Evolutionary conservation across 805 yeast genomes (phyloP).

Genomic region (Barnettozyma pratensis): DNA sequence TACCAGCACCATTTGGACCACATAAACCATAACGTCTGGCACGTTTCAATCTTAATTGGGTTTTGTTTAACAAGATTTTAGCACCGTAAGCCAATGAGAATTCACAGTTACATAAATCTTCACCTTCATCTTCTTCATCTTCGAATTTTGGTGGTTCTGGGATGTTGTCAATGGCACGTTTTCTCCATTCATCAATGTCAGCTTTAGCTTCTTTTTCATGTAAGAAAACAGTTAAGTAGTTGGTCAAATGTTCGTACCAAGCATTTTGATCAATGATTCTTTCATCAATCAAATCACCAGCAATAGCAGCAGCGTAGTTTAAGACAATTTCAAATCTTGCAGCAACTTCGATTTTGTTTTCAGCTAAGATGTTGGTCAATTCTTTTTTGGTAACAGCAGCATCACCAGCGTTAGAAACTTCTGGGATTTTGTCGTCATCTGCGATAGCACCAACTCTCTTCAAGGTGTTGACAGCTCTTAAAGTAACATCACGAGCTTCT

Average conservation of each 20-base stretch:
- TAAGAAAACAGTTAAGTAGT: conserved; percentile 93
- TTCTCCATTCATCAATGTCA: conserved; percentile 89
- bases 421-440: conserved; percentile 87
- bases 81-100: conserved; percentile 99
- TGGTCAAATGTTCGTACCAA: conserved; percentile 86
- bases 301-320: conserved; percentile 88
- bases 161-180: conserved; percentile 95
- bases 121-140: conserved; percentile 98
- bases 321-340: conserved; percentile 75
- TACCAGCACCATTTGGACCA: conserved; percentile 99
- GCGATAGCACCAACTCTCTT: conserved; percentile 98
- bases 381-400: conserved; percentile 78
- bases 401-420: conserved; percentile 99
- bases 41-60: conserved; percentile 97
- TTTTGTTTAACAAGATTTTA: conserved; percentile 98
- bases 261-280: conserved; percentile 88
- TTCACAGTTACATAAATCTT: conserved; percentile 99
- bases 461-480: conserved; percentile 94
- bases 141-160: conserved; percentile 95
- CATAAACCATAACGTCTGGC: conserved; percentile 98
- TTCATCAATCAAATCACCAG: conserved; percentile 99
- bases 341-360: conserved; percentile 54
- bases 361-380: conserved; percentile 67
- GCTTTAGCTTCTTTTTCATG: conserved; percentile 91
- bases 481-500: conserved; percentile 98